Conservation (phyloP, 305 asterid species). For the Fraxinus floribunda region DNA sequence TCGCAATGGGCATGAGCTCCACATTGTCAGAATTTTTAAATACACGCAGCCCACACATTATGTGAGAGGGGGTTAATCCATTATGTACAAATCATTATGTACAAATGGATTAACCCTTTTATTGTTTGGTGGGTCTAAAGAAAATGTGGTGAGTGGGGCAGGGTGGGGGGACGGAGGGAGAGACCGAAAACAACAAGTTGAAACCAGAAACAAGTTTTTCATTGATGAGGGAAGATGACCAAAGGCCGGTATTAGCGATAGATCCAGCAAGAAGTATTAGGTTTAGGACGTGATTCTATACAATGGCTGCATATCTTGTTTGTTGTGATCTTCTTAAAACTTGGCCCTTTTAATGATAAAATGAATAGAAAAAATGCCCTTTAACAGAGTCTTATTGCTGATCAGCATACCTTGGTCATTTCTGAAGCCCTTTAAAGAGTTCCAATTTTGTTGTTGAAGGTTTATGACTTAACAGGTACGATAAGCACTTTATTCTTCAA, state of each 20-base stretch:
- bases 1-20: too few species aligned
- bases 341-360: constrained; percentile 9
- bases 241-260: not conserved
- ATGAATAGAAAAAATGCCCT: not conserved
- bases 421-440: constrained; percentile 21
- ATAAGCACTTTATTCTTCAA: constrained; percentile 52
- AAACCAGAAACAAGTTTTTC: not conserved
- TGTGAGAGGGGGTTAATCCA: too few species aligned
- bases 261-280: not conserved
- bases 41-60: too few species aligned
- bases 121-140: not conserved
- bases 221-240: not conserved
- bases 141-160: not conserved
- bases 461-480: constrained; percentile 66
- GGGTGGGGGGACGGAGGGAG: not conserved
- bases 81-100: too few species aligned
- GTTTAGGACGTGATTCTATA: not conserved
- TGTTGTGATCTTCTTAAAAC: constrained; percentile 3
- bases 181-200: not conserved
- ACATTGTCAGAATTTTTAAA: too few species aligned
- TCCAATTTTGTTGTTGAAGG: constrained; percentile 54
- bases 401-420: constrained; percentile 24
- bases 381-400: constrained; percentile 2
- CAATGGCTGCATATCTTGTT: not conserved
- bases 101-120: too few species aligned